Evolutionary conservation across 2,329 filamentous ascomycete genomes (phyloP).

Genomic region (Phoma sp.): DNA sequence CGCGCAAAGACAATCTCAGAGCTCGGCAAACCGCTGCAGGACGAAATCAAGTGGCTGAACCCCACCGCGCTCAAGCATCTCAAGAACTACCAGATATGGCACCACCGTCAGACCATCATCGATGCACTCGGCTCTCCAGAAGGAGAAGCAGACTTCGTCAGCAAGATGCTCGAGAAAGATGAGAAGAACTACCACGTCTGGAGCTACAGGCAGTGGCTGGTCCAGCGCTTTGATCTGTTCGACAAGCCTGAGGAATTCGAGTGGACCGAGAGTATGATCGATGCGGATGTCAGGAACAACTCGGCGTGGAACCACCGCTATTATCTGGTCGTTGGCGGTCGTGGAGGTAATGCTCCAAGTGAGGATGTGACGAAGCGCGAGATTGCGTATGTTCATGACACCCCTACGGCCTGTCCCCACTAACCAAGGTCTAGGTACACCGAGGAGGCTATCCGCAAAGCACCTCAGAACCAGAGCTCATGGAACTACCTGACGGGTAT

Average conservation of each 20-base stretch:
- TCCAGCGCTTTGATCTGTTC: constrained; percentile 66
- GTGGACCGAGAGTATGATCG: constrained; percentile 74
- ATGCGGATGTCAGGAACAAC: constrained; percentile 89
- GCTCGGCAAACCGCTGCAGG: constrained; percentile 67
- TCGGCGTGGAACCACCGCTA: constrained; percentile 97
- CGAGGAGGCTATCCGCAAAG: constrained; percentile 73
- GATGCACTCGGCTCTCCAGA: constrained; percentile 64
- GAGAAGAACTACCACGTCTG: constrained; percentile 99
- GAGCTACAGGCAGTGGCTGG: constrained; percentile 85
- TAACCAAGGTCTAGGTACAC: constrained; percentile 54
- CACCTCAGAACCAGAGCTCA: constrained; percentile 91
- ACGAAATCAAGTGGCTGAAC: constrained; percentile 88
- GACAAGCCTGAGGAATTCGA: constrained; percentile 68
- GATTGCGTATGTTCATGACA: constrained; percentile 63
- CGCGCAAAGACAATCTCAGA: constrained; percentile 78
- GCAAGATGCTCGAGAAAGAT: constrained; percentile 80
- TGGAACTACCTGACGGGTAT: constrained; percentile 92
- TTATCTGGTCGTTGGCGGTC: constrained; percentile 80
- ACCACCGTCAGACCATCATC: constrained; percentile 66
- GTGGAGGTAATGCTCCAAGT: constrained; percentile 48
- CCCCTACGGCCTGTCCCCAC: constrained; percentile 1
- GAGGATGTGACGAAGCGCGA: constrained; percentile 74
- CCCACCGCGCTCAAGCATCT: constrained; percentile 79
- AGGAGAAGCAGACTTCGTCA: constrained; percentile 77
- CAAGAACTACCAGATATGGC: constrained; percentile 99